Conservation (phyloP, 1,139 yeast genomes). For the Protomyces lactucae-debilis region DNA sequence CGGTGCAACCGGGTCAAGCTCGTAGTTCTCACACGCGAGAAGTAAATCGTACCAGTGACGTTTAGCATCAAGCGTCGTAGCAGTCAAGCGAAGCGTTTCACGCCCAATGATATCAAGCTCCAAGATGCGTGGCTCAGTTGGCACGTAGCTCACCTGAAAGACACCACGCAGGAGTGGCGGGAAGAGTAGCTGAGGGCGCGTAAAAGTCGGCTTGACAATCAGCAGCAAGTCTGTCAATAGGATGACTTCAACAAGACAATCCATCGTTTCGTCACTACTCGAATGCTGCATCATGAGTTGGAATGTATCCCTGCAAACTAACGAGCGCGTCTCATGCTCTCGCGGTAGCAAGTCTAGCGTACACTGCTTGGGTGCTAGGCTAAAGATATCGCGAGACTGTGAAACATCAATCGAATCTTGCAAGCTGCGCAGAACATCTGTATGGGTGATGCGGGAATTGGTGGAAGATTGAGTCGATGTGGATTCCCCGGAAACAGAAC, state of each 20-base stretch:
- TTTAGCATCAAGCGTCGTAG: slow-evolving; percentile 6
- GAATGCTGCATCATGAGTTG: background rate
- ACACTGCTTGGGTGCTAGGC: slow-evolving; percentile 3
- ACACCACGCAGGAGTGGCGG: slow-evolving; percentile 23
- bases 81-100: slow-evolving; percentile 20
- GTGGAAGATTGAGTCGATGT: slow-evolving; percentile 27
- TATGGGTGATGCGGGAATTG: slow-evolving; percentile 8
- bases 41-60: slow-evolving; percentile 20
- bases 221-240: slow-evolving; percentile 19
- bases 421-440: slow-evolving; percentile 13
- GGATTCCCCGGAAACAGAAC: slow-evolving; percentile 22
- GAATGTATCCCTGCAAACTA: slow-evolving; percentile 19
- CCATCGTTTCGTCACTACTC: background rate
- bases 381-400: slow-evolving; percentile 11
- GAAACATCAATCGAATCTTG: slow-evolving; percentile 3
- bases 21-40: slow-evolving; percentile 21
- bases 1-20: slow-evolving; percentile 16
- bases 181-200: slow-evolving; percentile 15
- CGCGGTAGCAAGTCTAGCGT: slow-evolving; percentile 9
- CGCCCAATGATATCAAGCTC: slow-evolving; percentile 23
- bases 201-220: slow-evolving; percentile 10
- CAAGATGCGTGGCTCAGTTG: slow-evolving; percentile 2
- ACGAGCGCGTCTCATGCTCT: background rate
- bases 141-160: slow-evolving; percentile 12
- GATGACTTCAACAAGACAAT: slow-evolving; percentile 16